Percentiles rank a stretch among this genome's conserved stretches.
These are phyloP conservation scores for Penicillium sp. DNA, from an alignment of 2,329 filamentous ascomycete genomes.

Conservation along the genomic window DNA sequence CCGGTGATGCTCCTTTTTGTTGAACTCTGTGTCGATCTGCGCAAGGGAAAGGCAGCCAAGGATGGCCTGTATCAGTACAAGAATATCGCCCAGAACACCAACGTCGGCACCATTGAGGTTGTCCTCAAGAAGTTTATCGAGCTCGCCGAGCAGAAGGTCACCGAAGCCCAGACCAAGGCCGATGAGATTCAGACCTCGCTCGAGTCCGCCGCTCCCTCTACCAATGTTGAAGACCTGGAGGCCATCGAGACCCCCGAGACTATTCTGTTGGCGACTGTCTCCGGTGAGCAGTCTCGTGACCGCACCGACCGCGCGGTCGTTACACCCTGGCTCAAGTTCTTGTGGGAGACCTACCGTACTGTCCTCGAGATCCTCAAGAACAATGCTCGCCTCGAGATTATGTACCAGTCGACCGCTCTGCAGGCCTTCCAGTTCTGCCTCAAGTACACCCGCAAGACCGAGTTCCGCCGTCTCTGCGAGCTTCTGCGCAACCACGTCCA, in stretches of 20 bases:
- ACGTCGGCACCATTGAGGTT: constrained; percentile 95
- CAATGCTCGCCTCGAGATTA: constrained; percentile 93
- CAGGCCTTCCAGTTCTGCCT: constrained; percentile 99
- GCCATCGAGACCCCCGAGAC: constrained; percentile 97
- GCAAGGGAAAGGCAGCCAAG: constrained; percentile 98
- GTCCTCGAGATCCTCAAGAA: constrained; percentile 98
- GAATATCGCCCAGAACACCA: constrained; percentile 99
- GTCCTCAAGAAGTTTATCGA: constrained; percentile 98
- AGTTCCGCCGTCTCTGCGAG: constrained; percentile 97
- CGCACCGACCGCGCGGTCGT: constrained; percentile 97
- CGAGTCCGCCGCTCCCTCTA: constrained; percentile 67
- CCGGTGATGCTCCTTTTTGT: constrained; percentile 98
- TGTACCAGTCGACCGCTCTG: constrained; percentile 97
- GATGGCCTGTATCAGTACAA: constrained; percentile 99
- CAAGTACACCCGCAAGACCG: constrained; percentile 97
- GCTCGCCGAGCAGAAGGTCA: constrained; percentile 92
- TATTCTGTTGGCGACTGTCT: constrained; percentile 94
- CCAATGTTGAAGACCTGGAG: constrained; percentile 90
- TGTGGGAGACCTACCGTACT: constrained; percentile 99
- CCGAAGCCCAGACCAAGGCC: constrained; percentile 90
- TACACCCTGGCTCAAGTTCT: constrained; percentile 97
- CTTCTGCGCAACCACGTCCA: constrained; percentile 97
- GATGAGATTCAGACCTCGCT: constrained; percentile 88
- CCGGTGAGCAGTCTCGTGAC: constrained; percentile 94
- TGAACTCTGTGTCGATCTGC: constrained; percentile 92